A percentile compares a stretch with the other conserved stretches of the same genome.
Conservation (phyloP, 148 eudicot genomes). For the Diospyros kaki region DNA sequence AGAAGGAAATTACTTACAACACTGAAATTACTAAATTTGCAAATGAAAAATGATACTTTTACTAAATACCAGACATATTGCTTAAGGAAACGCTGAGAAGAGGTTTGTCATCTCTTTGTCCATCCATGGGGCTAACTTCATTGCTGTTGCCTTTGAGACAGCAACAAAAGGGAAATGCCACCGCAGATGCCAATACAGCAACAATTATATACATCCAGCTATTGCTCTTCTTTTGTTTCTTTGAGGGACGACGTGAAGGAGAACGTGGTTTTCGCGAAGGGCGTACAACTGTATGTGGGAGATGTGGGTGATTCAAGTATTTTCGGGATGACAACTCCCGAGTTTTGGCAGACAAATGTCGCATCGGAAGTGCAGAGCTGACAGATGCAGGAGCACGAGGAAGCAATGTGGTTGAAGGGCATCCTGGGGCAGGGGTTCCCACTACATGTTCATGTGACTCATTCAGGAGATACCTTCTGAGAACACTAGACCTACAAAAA, state of each 20-base stretch:
- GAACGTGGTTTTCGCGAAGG: constrained; percentile 1
- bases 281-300: constrained; percentile 14
- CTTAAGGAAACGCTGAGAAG: constrained; percentile 37
- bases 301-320: constrained; percentile 9
- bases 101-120: constrained; percentile 54
- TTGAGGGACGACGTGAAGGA: not conserved
- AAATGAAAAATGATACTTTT: not conserved
- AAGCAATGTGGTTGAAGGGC: not conserved
- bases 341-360: constrained; percentile 14
- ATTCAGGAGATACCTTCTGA: constrained; percentile 33
- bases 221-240: not conserved
- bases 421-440: not conserved
- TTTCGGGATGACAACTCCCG: constrained; percentile 22
- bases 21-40: not conserved
- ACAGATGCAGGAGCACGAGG: constrained; percentile 12
- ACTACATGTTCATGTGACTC: not conserved
- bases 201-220: constrained; percentile 15
- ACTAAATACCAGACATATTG: constrained; percentile 33
- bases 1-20: constrained; percentile 3
- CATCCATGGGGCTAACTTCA: constrained; percentile 16
- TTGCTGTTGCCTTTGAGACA: constrained; percentile 23
- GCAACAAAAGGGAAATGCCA: constrained; percentile 30
- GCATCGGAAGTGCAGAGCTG: constrained; percentile 20
- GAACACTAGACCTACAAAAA: constrained; percentile 17
- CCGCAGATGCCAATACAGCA: constrained; percentile 24